A percentile compares a stretch with the other conserved stretches of the same genome.
These are phyloP conservation scores for Cyberlindnera americana DNA, from an alignment of 805 yeast genomes.

Conservation along the genomic window DNA sequence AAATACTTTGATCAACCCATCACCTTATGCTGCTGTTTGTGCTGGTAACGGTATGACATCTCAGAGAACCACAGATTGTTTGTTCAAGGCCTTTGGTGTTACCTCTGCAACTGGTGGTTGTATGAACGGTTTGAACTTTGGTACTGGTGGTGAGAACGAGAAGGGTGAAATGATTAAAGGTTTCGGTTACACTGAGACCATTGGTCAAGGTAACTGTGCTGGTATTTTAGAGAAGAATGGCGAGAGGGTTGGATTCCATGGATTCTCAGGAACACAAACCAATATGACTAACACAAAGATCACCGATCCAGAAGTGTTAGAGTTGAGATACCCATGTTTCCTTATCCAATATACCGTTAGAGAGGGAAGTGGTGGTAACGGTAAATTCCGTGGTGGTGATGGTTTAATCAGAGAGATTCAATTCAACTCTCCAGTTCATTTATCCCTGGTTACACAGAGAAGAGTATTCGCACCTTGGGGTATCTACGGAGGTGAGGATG, in stretches of 20 bases:
- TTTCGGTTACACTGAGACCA: slow-evolving; percentile 53
- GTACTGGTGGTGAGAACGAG: slow-evolving; percentile 40
- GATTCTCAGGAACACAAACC: slow-evolving; percentile 51
- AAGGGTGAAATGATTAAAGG: slow-evolving; percentile 42
- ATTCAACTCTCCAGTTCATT: slow-evolving; percentile 38
- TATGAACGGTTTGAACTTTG: slow-evolving; percentile 56
- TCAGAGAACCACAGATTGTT: slow-evolving; percentile 52
- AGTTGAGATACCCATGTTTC: slow-evolving; percentile 48
- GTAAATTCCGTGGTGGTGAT: slow-evolving; percentile 47
- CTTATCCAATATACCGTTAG: slow-evolving; percentile 43
- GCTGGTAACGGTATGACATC: slow-evolving; percentile 56
- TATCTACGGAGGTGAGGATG: slow-evolving; percentile 49
- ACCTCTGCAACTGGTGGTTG: slow-evolving; percentile 59
- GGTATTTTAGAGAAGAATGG: slow-evolving; percentile 59
- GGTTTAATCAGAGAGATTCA: slow-evolving; percentile 49
- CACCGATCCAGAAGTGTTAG: slow-evolving; percentile 53
- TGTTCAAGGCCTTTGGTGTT: slow-evolving; percentile 51
- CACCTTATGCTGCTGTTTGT: slow-evolving; percentile 43
- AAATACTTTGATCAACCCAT: slow-evolving; percentile 34
- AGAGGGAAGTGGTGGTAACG: slow-evolving; percentile 45
- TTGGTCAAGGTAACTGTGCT: slow-evolving; percentile 56
- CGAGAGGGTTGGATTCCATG: slow-evolving; percentile 56
- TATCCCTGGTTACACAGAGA: slow-evolving; percentile 47
- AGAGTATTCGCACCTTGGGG: slow-evolving; percentile 54
- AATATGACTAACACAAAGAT: slow-evolving; percentile 53